These are phyloP conservation scores for Russula griseocarnosa DNA, from an alignment of 768 basidiomycete species.

Conservation along the genomic window DNA sequence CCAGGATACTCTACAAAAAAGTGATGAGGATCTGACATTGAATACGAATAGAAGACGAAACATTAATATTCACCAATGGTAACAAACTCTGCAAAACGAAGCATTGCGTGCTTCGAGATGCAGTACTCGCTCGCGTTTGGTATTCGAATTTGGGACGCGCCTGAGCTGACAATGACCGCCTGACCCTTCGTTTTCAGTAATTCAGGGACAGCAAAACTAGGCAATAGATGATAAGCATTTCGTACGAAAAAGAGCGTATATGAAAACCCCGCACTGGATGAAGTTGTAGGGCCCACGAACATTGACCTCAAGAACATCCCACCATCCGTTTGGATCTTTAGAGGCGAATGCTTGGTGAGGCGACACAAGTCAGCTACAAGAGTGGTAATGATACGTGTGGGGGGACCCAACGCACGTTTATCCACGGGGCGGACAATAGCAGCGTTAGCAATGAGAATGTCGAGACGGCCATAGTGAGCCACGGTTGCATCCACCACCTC, in stretches of 20 bases:
- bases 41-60: not conserved
- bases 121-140: constrained; percentile 15
- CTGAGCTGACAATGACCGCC: not conserved
- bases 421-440: not conserved
- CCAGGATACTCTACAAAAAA: constrained; percentile 5
- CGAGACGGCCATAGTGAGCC: constrained; percentile 11
- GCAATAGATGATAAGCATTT: not conserved
- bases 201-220: constrained; percentile 12
- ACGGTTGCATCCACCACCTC: constrained; percentile 3
- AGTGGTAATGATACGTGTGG: not conserved
- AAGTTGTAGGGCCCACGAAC: constrained; percentile 18
- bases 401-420: not conserved
- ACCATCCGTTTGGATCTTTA: constrained; percentile 17
- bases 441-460: constrained; percentile 22
- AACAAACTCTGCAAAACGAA: constrained; percentile 17
- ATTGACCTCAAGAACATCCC: constrained; percentile 21
- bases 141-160: not conserved
- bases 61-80: constrained; percentile 1
- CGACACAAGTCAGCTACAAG: not conserved
- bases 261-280: constrained; percentile 6
- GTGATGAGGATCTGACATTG: not conserved
- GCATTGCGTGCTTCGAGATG: constrained; percentile 12
- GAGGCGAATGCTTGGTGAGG: not conserved
- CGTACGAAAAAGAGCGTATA: not conserved
- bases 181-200: constrained; percentile 15